Conservation (phyloP, 441 rosid species). For the Breynia disticha region DNA sequence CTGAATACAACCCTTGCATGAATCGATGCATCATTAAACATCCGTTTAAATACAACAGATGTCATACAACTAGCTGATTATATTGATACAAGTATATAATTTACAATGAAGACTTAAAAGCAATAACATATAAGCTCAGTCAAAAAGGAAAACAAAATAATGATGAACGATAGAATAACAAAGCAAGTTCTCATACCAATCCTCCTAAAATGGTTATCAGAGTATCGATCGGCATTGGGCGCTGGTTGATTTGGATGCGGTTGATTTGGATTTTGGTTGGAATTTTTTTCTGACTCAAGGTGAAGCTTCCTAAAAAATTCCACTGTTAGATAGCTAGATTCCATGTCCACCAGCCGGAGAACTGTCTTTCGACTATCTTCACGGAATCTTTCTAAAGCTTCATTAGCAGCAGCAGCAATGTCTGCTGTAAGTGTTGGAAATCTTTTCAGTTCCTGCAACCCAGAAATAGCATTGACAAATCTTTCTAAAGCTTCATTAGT, state of each 20-base stretch:
- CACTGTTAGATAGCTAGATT: conserved; percentile 90
- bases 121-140: too few relatives aligned
- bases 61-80: too few relatives aligned
- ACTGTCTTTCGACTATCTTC: conserved; percentile 92
- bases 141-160: neutral
- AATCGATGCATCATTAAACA: too few relatives aligned
- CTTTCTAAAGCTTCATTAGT: too few relatives aligned
- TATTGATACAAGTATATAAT: too few relatives aligned
- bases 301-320: conserved; percentile 95
- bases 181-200: conserved; percentile 42
- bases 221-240: conserved; percentile 53
- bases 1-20: too few relatives aligned
- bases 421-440: conserved; percentile 83
- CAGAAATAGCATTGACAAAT: conserved; percentile 8
- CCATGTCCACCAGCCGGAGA: conserved; percentile 89
- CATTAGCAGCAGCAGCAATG: conserved; percentile 90
- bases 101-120: too few relatives aligned
- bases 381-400: conserved; percentile 86
- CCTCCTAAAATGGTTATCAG: conserved; percentile 80
- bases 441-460: conserved; percentile 78
- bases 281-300: conserved; percentile 53
- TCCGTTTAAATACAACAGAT: too few relatives aligned
- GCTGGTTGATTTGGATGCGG: conserved; percentile 34
- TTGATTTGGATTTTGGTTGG: conserved; percentile 27
- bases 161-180: neutral